These are phyloP conservation scores for Malus asiatica DNA, from an alignment of 306 rosid species.

Conservation along the genomic window DNA sequence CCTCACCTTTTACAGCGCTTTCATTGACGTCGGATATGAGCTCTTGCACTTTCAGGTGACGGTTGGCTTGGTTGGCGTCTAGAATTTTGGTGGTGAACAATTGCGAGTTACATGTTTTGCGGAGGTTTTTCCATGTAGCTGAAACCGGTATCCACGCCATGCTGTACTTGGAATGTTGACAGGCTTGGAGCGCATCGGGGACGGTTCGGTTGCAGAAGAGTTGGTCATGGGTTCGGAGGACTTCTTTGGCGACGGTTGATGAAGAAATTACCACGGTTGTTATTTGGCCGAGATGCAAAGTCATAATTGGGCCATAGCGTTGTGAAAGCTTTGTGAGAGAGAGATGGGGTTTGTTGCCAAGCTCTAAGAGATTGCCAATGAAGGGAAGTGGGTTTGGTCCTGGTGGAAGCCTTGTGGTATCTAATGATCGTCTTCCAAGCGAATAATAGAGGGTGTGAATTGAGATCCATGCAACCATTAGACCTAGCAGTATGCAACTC, in stretches of 20 bases:
- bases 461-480: conserved; percentile 1
- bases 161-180: not conserved
- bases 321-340: conserved; percentile 24
- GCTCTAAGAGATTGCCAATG: conserved; percentile 44
- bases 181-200: not conserved
- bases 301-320: conserved; percentile 32
- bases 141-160: conserved; percentile 30
- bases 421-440: not conserved
- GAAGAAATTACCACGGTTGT: conserved; percentile 26
- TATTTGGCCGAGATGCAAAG: conserved; percentile 26
- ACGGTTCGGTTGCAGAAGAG: conserved; percentile 11
- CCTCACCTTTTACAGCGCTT: not conserved
- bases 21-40: not conserved
- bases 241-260: not conserved
- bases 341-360: conserved; percentile 36
- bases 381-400: conserved; percentile 40
- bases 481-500: not conserved
- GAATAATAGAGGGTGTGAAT: conserved; percentile 3
- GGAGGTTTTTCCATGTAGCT: conserved; percentile 21
- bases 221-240: conserved; percentile 5
- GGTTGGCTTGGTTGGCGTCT: not conserved
- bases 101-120: conserved; percentile 19
- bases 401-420: conserved; percentile 23
- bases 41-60: conserved; percentile 7
- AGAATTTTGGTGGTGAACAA: not conserved